Base-by-base conservation (phyloP, 352 stramenopile species). In the Aphanomyces astaci region DNA sequence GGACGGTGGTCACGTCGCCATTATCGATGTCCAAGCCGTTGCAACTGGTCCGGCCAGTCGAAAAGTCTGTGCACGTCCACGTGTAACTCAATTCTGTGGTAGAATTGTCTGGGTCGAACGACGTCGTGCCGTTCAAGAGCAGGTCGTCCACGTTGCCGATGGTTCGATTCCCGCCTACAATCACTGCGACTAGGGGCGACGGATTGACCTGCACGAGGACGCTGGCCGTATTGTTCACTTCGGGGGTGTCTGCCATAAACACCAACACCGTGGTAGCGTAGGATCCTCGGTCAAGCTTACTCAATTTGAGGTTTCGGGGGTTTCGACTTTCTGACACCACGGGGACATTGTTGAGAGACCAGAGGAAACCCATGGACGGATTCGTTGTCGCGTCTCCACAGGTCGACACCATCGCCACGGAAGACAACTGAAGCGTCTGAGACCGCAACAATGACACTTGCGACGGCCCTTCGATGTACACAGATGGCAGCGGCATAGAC, bases 1-100 rank as follows among this genome's bases (percentile, higher is more conserved):
- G 7, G 28, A 90, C 64, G 0, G 74, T 80, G 1, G n/a, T 55
- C 10, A 55, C 27, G n/a, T 22, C 27, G 1, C 48, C 48, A 30
- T 55, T n/a, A 24, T 15, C 10, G 10, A 55, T 55, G 10, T 11
- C 48, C 10, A 24, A 10, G 27, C 27, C 27, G 10, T 31, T 55
- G 48, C 48, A 55, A 22, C 48, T 55, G 10, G 1, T 25, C 22
- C n/a, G 27, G 10, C 27, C 27, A 7, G 48, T 55, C 10, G 11
- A 24, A 24, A 22, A 22, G 48, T 55, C 1, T 15, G n/a, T 55
- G 22, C 48, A 55, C 7, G n/a, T 22, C 48, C 48, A 55, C 27
- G 13, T 10, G 48, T 55, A 55, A 10, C 13, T 10, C 27, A 55
- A 55, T 10, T 10, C 10, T 15, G 48, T 55, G 10, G 48, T 24